A percentile compares a stretch with the other conserved stretches of the same genome.
phyloP scores from a whole-genome alignment of 768 basidiomycete species.

The Tulasnella sp. region DNA sequence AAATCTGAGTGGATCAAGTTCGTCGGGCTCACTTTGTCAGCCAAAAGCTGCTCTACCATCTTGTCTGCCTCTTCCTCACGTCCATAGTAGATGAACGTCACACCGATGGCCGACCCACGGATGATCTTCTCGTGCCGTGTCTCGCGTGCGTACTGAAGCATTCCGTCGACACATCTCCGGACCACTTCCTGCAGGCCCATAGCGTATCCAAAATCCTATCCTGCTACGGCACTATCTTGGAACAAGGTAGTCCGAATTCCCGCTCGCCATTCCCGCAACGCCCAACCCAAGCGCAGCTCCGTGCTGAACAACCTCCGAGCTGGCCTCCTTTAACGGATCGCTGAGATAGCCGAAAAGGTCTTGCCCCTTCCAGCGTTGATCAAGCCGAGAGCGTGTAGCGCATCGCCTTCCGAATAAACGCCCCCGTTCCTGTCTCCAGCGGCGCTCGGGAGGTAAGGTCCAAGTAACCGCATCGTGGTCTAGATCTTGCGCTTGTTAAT shows the following conservation, averaged over 20 bases:
- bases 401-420: slow-evolving; percentile 89
- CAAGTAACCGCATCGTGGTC: slow-evolving; percentile 83
- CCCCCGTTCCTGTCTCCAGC: slow-evolving; percentile 54
- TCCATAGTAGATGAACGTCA: no score
- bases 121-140: no score
- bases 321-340: slow-evolving; percentile 60
- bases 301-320: slow-evolving; percentile 75
- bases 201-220: slow-evolving; percentile 91
- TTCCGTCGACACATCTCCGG: slow-evolving; percentile 75
- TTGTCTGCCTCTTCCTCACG: no score
- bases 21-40: slow-evolving; percentile 59
- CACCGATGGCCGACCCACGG: no score
- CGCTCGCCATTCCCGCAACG: slow-evolving; percentile 91
- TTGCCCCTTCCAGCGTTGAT: no score
- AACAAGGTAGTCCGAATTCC: slow-evolving; percentile 81
- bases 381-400: slow-evolving; percentile 88
- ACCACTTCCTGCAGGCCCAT: slow-evolving; percentile 91
- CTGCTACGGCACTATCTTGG: slow-evolving; percentile 89
- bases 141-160: slow-evolving; percentile 91
- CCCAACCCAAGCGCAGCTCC: no score
- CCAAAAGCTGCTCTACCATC: slow-evolving; percentile 63
- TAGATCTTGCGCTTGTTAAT: slow-evolving; percentile 96
- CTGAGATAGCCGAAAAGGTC: slow-evolving; percentile 71
- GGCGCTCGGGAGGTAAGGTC: slow-evolving; percentile 61
- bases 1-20: slow-evolving; percentile 15